These are phyloP conservation scores for Glycine soja DNA, from an alignment of 306 rosid species.

Conservation along the genomic window DNA sequence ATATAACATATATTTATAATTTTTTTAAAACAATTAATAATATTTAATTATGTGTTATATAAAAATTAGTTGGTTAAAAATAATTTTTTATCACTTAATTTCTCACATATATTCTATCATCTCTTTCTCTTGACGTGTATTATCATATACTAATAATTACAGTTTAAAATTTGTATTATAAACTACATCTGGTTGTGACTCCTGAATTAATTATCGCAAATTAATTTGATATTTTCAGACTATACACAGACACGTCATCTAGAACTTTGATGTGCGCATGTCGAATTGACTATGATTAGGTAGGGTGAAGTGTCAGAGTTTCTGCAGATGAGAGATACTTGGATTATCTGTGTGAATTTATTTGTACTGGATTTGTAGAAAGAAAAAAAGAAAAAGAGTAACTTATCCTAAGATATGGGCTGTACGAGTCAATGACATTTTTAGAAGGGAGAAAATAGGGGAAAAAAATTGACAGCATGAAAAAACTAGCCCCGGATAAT, in stretches of 20 bases:
- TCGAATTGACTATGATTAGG: conserved; percentile 43
- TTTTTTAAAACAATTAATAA: no score
- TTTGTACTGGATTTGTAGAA: conserved; percentile 28
- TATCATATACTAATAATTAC: not conserved
- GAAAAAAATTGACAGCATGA: conserved; percentile 49
- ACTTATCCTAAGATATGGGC: conserved; percentile 43
- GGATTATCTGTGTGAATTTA: conserved; percentile 30
- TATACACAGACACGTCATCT: conserved; percentile 10
- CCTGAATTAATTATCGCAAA: not conserved
- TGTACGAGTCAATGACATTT: conserved; percentile 46
- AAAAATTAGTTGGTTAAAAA: no score
- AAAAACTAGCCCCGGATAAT: conserved; percentile 48
- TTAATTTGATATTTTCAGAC: conserved; percentile 6
- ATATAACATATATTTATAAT: no score
- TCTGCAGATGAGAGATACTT: conserved; percentile 31
- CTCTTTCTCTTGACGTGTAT: conserved; percentile 23
- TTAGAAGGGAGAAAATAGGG: conserved; percentile 49
- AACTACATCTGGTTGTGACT: not conserved
- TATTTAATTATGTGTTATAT: no score
- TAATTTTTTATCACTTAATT: no score
- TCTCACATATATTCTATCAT: not conserved
- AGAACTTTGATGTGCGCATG: conserved; percentile 26
- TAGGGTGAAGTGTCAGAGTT: conserved; percentile 38
- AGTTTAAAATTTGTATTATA: not conserved
- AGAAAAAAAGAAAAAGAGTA: conserved; percentile 25